phyloP scores from a whole-genome alignment of 345 rosid species.

The Moricandia arvensis region DNA sequence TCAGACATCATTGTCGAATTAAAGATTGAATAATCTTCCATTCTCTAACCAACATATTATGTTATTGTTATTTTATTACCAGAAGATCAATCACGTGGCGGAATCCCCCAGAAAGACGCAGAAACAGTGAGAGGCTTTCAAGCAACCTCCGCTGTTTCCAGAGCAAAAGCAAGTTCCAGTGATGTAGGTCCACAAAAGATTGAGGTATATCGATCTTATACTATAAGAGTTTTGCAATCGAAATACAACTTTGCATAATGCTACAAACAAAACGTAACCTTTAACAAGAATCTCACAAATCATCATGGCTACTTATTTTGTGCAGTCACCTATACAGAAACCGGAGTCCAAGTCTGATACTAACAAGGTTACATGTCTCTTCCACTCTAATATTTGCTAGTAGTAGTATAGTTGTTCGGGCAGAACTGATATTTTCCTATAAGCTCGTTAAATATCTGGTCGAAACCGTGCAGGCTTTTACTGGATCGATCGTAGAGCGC shows the following conservation, averaged over 20 bases:
- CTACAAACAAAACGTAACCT: not conserved
- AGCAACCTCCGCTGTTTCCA: conserved; percentile 7
- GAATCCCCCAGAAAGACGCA: not conserved
- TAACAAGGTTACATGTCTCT: conserved; percentile 44
- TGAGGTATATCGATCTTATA: conserved; percentile 24
- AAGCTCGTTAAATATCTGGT: conserved; percentile 5
- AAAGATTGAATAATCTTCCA: not conserved
- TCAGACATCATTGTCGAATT: not conserved
- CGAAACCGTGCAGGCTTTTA: conserved; percentile 57
- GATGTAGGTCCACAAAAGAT: conserved; percentile 24
- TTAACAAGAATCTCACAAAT: conserved; percentile 8
- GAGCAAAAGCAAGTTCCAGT: not conserved
- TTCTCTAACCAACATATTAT: not conserved
- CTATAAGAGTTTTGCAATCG: conserved; percentile 5
- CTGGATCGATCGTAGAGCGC: conserved; percentile 72
- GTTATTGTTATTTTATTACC: not conserved
- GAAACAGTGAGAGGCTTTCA: conserved; percentile 28
- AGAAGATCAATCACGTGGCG: conserved; percentile 18
- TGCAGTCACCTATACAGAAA: conserved; percentile 47
- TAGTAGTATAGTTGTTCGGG: not conserved
- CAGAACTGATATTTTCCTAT: not conserved
- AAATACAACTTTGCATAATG: conserved; percentile 7
- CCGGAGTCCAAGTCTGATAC: conserved; percentile 43
- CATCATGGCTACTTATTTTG: not conserved
- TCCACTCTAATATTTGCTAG: not conserved